These are phyloP conservation scores for Colletotrichum sp. DNA, from an alignment of 2,329 filamentous ascomycete species.

Conservation along the genomic window DNA sequence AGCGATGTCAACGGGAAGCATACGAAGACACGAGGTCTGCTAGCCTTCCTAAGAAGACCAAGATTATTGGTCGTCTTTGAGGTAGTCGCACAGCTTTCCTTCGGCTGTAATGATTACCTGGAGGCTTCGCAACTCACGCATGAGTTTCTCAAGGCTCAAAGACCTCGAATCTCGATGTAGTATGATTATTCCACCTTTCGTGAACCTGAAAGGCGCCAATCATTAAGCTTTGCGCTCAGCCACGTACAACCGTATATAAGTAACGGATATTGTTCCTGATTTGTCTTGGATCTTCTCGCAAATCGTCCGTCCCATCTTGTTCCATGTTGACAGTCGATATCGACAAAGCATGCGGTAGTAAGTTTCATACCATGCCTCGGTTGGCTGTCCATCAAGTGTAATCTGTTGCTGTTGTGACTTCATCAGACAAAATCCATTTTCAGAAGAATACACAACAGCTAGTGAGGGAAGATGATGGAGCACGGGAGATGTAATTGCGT, in stretches of 20 bases:
- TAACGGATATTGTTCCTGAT: too few species aligned
- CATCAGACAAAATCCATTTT: neutral
- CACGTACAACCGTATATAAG: too few species aligned
- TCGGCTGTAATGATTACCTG: neutral
- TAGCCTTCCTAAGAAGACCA: neutral
- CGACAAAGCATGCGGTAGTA: too few species aligned
- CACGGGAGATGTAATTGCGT: fast-evolving
- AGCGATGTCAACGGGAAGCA: too few species aligned
- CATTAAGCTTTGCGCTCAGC: too few species aligned
- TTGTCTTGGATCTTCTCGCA: too few species aligned
- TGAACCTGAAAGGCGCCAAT: neutral
- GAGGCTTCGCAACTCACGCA: neutral
- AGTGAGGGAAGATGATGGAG: neutral
- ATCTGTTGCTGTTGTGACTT: neutral
- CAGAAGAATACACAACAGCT: neutral
- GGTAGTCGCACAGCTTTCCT: neutral
- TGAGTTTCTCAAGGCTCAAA: neutral
- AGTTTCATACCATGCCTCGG: too few species aligned
- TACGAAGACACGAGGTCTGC: neutral
- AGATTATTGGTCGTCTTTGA: fast-evolving
- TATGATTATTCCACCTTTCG: fast-evolving
- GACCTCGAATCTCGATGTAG: neutral
- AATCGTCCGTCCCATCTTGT: too few species aligned
- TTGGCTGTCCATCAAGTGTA: too few species aligned
- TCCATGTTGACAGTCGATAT: too few species aligned